Base-by-base conservation (phyloP, 164 flowering plant genomes). In the Vitis rotundifolia region DNA sequence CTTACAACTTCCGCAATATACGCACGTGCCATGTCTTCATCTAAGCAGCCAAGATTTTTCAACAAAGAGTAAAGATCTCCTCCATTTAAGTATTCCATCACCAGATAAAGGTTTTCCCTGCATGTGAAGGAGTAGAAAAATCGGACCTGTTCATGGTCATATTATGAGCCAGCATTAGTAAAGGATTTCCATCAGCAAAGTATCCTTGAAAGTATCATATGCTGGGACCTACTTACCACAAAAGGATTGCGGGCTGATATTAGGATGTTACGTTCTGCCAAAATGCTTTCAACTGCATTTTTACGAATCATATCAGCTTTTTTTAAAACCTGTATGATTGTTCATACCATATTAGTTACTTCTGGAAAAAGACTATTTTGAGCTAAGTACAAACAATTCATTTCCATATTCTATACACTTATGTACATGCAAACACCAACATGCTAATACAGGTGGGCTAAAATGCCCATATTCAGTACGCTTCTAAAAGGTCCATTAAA, bases 101-200 rank as follows among this genome's bases (percentile, higher is more conserved):
- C 99, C 67, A 96, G 75, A 81, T 96, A 96, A 68, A 96, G 98
- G 75, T 96, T 96, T 74, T 96, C 99, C 78, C 91, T 87, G 81
- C 98, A 93, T 60, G 99, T 96, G 88, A 96, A 96, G 68, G 99
- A 96, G 82, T 93, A 96, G 86, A 87, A 96, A 84, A 96, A 96
- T 12, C 98, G 89, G 73, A 96, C 99, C 99, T 96, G 97, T 74
- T 73, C 83, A 80, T 61, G 71, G 76, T 68, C 8, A 59, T 64
- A 76, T 68, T 56, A 71, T 51, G 37, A 57, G 71, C 22, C 44
- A 3, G 18, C 11, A 61, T 81, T 37, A 79, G 80, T 70, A 64
- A 58, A 62, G 11, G 44, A 67, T 31, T 47, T 66, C 19, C 11
- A n/a, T 8, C 64, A 19, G 52, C 29, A 28, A 9, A 5, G 54